Evolutionary conservation across 805 yeast species (phyloP).

Genomic region (Sungouiozyma intestinalis): DNA sequence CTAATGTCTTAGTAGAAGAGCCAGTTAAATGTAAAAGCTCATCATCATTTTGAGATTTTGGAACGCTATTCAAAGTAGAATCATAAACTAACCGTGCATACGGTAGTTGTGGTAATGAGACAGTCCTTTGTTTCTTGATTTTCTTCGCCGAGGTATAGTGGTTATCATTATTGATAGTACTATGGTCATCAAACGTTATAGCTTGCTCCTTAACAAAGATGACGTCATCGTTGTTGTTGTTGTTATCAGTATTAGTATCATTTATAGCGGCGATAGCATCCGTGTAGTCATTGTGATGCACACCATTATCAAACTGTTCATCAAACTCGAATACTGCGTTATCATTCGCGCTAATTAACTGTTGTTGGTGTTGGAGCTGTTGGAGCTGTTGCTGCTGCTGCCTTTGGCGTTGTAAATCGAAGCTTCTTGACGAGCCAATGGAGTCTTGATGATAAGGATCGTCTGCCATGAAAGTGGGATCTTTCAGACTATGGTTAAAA

Average conservation of each 20-base stretch:
- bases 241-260: slow-evolving; percentile 4
- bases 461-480: neutral
- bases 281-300: too few relatives aligned
- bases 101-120: slow-evolving; percentile 45
- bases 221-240: slow-evolving; percentile 20
- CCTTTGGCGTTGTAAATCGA: slow-evolving; percentile 2
- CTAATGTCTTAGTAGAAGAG: slow-evolving; percentile 24
- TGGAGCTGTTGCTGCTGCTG: neutral
- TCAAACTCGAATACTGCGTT: too few relatives aligned
- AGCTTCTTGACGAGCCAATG: neutral
- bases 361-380: neutral
- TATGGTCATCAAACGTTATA: slow-evolving; percentile 1
- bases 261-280: neutral
- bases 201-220: slow-evolving; percentile 25
- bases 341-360: too few relatives aligned
- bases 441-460: neutral
- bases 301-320: neutral
- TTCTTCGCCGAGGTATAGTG: neutral
- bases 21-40: slow-evolving; percentile 26
- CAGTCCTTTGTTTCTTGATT: slow-evolving; percentile 37
- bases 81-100: slow-evolving; percentile 36
- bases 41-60: slow-evolving; percentile 19
- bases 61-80: neutral
- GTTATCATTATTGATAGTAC: neutral
- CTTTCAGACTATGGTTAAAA: neutral